Conservation (phyloP, 2,329 filamentous ascomycete species). For the Botrytis fabae region DNA sequence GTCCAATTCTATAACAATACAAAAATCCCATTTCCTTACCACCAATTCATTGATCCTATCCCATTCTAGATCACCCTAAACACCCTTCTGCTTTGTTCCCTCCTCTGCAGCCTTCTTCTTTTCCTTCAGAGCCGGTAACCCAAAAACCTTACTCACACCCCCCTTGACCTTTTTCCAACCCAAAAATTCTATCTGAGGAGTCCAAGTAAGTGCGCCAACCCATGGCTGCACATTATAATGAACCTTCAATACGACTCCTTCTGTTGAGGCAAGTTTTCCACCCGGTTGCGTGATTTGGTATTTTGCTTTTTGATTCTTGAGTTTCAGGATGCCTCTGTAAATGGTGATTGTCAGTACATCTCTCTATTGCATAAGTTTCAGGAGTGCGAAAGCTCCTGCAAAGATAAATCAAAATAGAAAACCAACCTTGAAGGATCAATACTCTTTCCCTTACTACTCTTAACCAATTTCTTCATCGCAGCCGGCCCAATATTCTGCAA, state of each 20-base stretch:
- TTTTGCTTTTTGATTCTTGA: slow-evolving; percentile 87
- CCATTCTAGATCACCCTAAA: neutral
- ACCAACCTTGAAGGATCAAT: slow-evolving; percentile 48
- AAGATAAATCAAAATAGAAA: neutral
- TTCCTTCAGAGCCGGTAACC: slow-evolving; percentile 62
- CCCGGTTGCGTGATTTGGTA: slow-evolving; percentile 94
- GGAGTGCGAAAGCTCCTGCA: neutral
- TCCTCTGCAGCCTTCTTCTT: slow-evolving; percentile 25
- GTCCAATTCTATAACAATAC: slow-evolving; percentile 2
- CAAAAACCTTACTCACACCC: slow-evolving; percentile 64
- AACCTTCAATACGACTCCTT: slow-evolving; percentile 74
- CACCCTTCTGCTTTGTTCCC: neutral
- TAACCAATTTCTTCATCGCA: slow-evolving; percentile 61
- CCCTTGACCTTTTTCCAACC: slow-evolving; percentile 66
- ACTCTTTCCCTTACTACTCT: slow-evolving; percentile 59
- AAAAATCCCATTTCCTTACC: neutral
- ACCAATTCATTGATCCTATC: neutral
- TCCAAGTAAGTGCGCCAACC: slow-evolving; percentile 88
- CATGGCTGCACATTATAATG: slow-evolving; percentile 98
- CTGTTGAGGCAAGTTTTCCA: slow-evolving; percentile 71
- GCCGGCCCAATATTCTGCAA: slow-evolving; percentile 60
- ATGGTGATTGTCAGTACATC: slow-evolving; percentile 16
- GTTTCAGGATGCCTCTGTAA: slow-evolving; percentile 66
- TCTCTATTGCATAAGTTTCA: too few relatives aligned
- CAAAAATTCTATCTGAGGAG: slow-evolving; percentile 53